These are phyloP conservation scores for Aspergillus sp. DNA, from an alignment of 2,329 filamentous ascomycete genomes.

Conservation along the genomic window DNA sequence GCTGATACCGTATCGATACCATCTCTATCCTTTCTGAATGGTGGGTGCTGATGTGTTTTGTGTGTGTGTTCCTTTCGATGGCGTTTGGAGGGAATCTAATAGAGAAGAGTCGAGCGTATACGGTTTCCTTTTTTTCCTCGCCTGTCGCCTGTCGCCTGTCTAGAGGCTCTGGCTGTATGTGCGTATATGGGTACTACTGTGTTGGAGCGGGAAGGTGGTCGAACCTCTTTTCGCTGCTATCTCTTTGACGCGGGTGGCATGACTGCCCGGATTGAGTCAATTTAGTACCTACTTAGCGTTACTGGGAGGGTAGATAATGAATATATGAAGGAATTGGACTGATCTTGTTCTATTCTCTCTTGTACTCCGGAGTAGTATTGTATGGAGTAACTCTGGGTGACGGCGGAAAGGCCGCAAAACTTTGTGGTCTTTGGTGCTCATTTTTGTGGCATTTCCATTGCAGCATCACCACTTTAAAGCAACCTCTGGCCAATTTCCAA, in stretches of 20 bases:
- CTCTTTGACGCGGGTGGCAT: constrained; percentile 9
- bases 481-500: too few relatives aligned
- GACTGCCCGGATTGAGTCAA: constrained; percentile 7
- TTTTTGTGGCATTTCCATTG: too few relatives aligned
- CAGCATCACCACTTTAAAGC: too few relatives aligned
- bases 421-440: too few relatives aligned
- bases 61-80: constrained; percentile 13
- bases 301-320: constrained; percentile 14
- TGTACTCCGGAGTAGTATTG: neutral
- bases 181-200: neutral
- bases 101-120: constrained; percentile 16
- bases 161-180: neutral
- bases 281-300: constrained; percentile 12
- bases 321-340: constrained; percentile 8
- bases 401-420: too few relatives aligned
- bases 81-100: constrained; percentile 23
- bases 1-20: constrained; percentile 4
- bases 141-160: neutral
- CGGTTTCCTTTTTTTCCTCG: constrained; percentile 13
- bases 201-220: neutral
- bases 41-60: constrained; percentile 1
- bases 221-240: constrained; percentile 1
- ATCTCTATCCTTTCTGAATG: neutral
- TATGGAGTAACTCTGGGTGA: too few relatives aligned
- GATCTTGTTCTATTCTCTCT: neutral